Conservation (phyloP, 306 rosid species). For the Fragaria nilgerrensis region DNA sequence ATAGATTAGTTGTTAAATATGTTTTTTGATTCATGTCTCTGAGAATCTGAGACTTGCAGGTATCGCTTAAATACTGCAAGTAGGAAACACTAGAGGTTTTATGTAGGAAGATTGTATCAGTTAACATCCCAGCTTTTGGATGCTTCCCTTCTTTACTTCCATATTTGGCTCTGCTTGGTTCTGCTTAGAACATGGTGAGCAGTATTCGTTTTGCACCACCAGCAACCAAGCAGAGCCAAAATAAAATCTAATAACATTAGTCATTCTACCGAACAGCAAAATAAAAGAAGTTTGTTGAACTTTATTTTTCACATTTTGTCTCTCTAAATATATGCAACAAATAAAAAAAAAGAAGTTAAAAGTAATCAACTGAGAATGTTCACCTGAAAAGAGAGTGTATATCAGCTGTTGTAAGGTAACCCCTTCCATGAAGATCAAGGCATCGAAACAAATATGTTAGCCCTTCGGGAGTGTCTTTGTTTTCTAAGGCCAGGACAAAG, state of each 20-base stretch:
- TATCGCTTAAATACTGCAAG: slow-evolving; percentile 62
- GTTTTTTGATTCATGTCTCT: slow-evolving; percentile 42
- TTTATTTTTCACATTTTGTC: neutral
- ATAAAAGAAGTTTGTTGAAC: neutral
- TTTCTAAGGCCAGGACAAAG: slow-evolving; percentile 94
- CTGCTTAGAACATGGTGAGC: slow-evolving; percentile 7
- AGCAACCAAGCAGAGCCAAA: slow-evolving; percentile 10
- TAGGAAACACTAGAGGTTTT: slow-evolving; percentile 57
- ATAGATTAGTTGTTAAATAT: neutral
- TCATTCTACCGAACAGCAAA: neutral
- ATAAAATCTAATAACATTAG: slow-evolving; percentile 5
- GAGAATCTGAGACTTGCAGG: slow-evolving; percentile 66
- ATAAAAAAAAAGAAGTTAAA: neutral
- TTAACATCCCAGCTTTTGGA: slow-evolving; percentile 63
- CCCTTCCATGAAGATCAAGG: slow-evolving; percentile 97
- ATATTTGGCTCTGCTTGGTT: slow-evolving; percentile 20
- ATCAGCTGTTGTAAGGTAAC: slow-evolving; percentile 88
- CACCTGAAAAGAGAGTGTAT: slow-evolving; percentile 98
- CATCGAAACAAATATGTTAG: slow-evolving; percentile 92
- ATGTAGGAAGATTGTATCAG: slow-evolving; percentile 92
- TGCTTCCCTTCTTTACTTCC: slow-evolving; percentile 97
- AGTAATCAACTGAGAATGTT: neutral
- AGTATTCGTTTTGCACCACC: neutral
- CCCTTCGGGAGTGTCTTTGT: slow-evolving; percentile 97
- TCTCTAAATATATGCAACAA: neutral